A percentile compares a stretch with the other conserved stretches of the same genome.
Evolutionary conservation across 2,329 filamentous ascomycete species (phyloP).

Genomic region (Rutstroemia sp.): DNA sequence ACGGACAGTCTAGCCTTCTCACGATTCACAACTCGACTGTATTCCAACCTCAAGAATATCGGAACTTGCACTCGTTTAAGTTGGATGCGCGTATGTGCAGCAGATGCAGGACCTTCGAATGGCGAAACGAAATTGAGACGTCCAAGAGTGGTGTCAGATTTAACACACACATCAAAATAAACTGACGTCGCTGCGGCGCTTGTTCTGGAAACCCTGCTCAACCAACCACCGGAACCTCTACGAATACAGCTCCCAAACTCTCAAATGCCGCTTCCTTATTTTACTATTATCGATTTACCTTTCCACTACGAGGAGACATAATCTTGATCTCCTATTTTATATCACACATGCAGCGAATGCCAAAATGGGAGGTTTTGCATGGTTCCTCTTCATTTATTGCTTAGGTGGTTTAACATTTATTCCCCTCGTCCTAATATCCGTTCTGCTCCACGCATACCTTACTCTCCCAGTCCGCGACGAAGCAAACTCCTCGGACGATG

Average conservation of each 20-base stretch:
- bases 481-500: conserved; percentile 28
- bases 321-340: background rate
- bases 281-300: background rate
- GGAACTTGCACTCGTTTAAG: no score
- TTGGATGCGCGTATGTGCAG: no score
- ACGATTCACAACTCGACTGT: no score
- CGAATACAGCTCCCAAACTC: background rate
- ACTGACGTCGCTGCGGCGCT: background rate
- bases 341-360: conserved; percentile 9
- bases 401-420: conserved; percentile 84
- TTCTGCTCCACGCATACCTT: conserved; percentile 62
- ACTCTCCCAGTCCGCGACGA: conserved; percentile 52
- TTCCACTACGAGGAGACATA: background rate
- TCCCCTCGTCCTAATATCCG: conserved; percentile 56
- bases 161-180: background rate
- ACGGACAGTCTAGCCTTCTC: no score
- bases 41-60: no score
- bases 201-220: background rate
- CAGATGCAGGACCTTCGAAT: no score
- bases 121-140: no score
- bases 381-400: conserved; percentile 69
- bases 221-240: background rate
- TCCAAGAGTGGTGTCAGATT: no score
- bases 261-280: background rate
- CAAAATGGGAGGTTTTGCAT: conserved; percentile 25